Base-by-base conservation (phyloP, 176 grass and related monocot species). In the Hordeum marinum region DNA sequence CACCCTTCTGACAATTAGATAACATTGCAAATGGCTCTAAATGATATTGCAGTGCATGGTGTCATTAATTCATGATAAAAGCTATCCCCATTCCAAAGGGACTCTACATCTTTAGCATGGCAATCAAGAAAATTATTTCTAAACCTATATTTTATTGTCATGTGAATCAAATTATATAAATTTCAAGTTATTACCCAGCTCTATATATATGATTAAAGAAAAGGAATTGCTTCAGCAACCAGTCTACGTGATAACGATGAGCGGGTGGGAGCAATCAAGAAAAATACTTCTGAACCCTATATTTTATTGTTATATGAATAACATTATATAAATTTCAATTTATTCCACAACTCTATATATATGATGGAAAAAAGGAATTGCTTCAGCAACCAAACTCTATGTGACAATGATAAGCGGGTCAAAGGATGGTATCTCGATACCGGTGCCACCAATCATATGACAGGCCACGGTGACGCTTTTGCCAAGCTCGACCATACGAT, bases 51-150 rank as follows among this genome's bases (percentile, higher is more conserved):
- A 78, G 4, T 52, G 64, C 23, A 12, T 26, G 43, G 15, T 59
- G 48, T 60, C 9, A 60, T 72, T 20, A 72, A 72, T 41, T 82
- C 66, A 42, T 72, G 35, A 82, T 36, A 82, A 59, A 63, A 78
- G 6, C 32, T 25, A 78, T 62, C 8, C 2, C 31, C 76, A 62
- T 9, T 62, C 75, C 9, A 37, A 76, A 21, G 8, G 20, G 29
- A 29, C 27, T 52, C 48, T 59, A 24, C 7, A 57, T 23, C 9
- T 32, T 55, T 12, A 35, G 48, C 29, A 58, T 36, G 48, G 29
- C 6, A 76, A 57, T 76, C 48, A 58, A 57, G 20, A 48, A 59
- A 58, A 60, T 39, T 39, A 61, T 6, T 39, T 61, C 59, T 78
- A 9, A 57, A 12, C 4, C 34, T 60, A 60, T 24, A 12, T 27